These are phyloP conservation scores for Strombidium stylifer DNA, from an alignment of 73 alveolate species.

Conservation along the genomic window DNA sequence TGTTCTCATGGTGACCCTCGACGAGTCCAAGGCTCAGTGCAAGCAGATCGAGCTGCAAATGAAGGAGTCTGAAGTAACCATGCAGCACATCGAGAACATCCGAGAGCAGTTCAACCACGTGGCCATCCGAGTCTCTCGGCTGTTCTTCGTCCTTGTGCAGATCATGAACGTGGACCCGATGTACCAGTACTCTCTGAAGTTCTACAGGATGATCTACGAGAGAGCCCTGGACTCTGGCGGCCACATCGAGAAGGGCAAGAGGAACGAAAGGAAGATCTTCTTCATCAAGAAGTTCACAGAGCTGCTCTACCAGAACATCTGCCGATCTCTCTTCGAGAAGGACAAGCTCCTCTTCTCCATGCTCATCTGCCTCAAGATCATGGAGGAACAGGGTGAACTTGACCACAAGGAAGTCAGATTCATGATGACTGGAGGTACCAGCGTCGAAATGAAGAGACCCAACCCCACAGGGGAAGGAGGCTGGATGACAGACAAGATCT, in stretches of 20 bases:
- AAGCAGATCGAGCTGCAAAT: conserved; percentile 65
- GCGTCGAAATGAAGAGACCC: conserved; percentile 78
- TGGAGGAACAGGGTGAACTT: conserved; percentile 62
- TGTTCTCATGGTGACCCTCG: conserved; percentile 63
- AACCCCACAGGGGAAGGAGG: conserved; percentile 83
- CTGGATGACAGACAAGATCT: conserved; percentile 90
- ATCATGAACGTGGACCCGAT: conserved; percentile 76
- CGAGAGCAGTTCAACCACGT: conserved; percentile 75
- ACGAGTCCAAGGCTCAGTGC: conserved; percentile 74
- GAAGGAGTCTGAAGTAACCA: conserved; percentile 62
- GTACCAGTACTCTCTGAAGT: conserved; percentile 81
- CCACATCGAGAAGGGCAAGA: conserved; percentile 55
- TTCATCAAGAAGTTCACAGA: conserved; percentile 56
- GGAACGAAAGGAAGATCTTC: conserved; percentile 52
- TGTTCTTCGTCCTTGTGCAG: conserved; percentile 81
- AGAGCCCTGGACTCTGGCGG: conserved; percentile 54
- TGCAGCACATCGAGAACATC: conserved; percentile 66
- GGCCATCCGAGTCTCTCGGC: conserved; percentile 71
- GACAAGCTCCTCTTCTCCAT: conserved; percentile 95
- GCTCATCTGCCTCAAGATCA: conserved; percentile 75
- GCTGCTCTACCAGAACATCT: conserved; percentile 78
- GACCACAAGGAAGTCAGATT: conserved; percentile 77
- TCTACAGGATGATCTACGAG: conserved; percentile 65
- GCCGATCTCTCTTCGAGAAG: conserved; percentile 95
- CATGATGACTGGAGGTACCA: conserved; percentile 95